Evolutionary conservation across 2,329 filamentous ascomycete species (phyloP), one percentile per base, ranked within the genome.

Genomic region (Trichocomaceae sp.): DNA sequence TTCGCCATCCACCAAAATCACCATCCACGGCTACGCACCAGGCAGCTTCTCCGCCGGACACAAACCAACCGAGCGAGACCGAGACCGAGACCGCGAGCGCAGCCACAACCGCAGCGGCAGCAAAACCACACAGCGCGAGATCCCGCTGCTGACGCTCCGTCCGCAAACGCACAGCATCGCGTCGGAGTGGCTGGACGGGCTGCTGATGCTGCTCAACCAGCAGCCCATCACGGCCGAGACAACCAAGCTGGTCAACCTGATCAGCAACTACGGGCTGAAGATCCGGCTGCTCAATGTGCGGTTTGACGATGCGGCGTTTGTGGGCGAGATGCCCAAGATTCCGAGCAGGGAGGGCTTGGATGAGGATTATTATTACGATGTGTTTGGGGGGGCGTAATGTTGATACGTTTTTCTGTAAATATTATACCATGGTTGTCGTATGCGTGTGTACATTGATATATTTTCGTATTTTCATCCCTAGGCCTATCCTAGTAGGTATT

Each of bases 221-320:
- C 84, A 91, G 57, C 93, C 93, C 19, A 96, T 99, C 67, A 99
- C 93, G n/a, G 83, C 90, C 2, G 92, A 97, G 73, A 97, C 93
- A 35, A 92, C 87, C 68, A 95, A 93, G 71, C 76, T 97, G 58
- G 86, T 96, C 52, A 84, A 85, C 54, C 76, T 96, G 63, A 88
- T 97, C 57, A 84, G 85, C 65, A 88, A 95, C 62, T 97, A 96
- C 68, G 91, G 93, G 4, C 76, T 97, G 59, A 95, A 95, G 76
- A 95, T 99, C 59, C 79, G 93, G 41, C 74, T 99, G 66, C 77
- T 99, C 63, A 99, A 97, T 70, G 87, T 99, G 42, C 79, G 90
- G 54, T 87, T 91, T 73, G 90, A 97, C 68, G 87, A 95, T 67
- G 81, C 85, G 46, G 84, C 82, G 22, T 83, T 82, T 52, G 77